A percentile compares a stretch with the other conserved stretches of the same genome.
phyloP scores from a whole-genome alignment of 768 basidiomycete genomes.

The Obba rivulosa region DNA sequence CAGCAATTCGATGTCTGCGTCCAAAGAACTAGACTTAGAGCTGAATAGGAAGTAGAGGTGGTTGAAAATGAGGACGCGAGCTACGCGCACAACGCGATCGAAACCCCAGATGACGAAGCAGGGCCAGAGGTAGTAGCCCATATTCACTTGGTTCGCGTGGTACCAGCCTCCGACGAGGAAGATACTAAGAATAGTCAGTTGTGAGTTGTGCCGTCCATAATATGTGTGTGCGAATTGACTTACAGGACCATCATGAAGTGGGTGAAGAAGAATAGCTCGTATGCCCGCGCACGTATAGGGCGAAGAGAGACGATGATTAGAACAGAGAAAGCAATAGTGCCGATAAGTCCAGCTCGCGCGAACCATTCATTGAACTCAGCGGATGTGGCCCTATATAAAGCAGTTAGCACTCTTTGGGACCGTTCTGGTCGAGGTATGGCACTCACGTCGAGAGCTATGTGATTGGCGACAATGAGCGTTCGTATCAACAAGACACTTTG shows the following conservation, averaged over 20 bases:
- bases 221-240: conserved; percentile 11
- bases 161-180: conserved; percentile 27
- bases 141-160: conserved; percentile 20
- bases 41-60: conserved; percentile 32
- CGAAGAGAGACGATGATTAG: conserved; percentile 43
- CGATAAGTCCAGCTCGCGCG: conserved; percentile 30
- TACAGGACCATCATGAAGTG: conserved; percentile 43
- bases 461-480: neutral
- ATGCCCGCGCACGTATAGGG: conserved; percentile 38
- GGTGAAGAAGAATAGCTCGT: conserved; percentile 47
- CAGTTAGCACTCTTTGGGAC: neutral
- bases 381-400: neutral
- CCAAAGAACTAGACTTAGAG: conserved; percentile 20
- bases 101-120: conserved; percentile 49
- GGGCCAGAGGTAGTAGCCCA: conserved; percentile 41
- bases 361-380: conserved; percentile 12
- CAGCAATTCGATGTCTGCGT: conserved; percentile 38
- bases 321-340: conserved; percentile 35
- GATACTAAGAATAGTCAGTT: conserved; percentile 14
- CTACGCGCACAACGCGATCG: conserved; percentile 45
- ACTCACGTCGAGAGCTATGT: neutral
- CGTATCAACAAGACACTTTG: neutral
- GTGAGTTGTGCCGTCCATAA: neutral
- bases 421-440: neutral
- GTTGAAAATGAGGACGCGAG: conserved; percentile 41